These are phyloP conservation scores for Phialocephala subalpina DNA, from an alignment of 2,329 filamentous ascomycete species.

Conservation along the genomic window DNA sequence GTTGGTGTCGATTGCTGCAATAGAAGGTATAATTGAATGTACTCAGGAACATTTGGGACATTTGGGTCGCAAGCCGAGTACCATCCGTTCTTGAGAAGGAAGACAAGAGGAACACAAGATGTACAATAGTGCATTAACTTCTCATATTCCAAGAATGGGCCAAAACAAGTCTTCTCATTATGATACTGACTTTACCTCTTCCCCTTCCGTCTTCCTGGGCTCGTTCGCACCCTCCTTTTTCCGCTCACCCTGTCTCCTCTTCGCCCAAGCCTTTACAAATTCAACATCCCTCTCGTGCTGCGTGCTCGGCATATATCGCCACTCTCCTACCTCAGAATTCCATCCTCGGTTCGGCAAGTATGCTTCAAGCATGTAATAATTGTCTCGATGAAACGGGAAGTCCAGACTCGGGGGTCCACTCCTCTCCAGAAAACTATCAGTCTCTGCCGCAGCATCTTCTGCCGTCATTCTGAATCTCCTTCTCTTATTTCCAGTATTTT, in stretches of 20 bases:
- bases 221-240: not conserved
- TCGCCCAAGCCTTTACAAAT: conserved; percentile 29
- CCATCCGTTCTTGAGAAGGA: too few relatives aligned
- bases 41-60: too few relatives aligned
- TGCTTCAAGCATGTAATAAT: conserved; percentile 65
- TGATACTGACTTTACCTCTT: too few relatives aligned
- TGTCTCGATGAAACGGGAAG: conserved; percentile 62
- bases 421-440: conserved; percentile 59
- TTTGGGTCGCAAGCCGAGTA: too few relatives aligned
- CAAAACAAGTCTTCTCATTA: too few relatives aligned
- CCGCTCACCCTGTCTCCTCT: conserved; percentile 19
- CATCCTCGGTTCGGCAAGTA: conserved; percentile 65
- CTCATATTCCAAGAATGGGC: too few relatives aligned
- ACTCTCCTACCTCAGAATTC: conserved; percentile 53
- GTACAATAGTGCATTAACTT: too few relatives aligned
- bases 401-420: conserved; percentile 59
- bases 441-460: conserved; percentile 53
- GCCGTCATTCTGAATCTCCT: conserved; percentile 54
- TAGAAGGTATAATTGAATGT: too few relatives aligned
- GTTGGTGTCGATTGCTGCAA: too few relatives aligned
- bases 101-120: too few relatives aligned
- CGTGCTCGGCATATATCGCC: conserved; percentile 52
- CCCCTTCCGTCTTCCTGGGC: not conserved
- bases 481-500: conserved; percentile 56
- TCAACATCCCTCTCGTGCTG: conserved; percentile 33